These are phyloP conservation scores for Solanum stenotomum DNA, from an alignment of 257 asterid species.

Conservation along the genomic window DNA sequence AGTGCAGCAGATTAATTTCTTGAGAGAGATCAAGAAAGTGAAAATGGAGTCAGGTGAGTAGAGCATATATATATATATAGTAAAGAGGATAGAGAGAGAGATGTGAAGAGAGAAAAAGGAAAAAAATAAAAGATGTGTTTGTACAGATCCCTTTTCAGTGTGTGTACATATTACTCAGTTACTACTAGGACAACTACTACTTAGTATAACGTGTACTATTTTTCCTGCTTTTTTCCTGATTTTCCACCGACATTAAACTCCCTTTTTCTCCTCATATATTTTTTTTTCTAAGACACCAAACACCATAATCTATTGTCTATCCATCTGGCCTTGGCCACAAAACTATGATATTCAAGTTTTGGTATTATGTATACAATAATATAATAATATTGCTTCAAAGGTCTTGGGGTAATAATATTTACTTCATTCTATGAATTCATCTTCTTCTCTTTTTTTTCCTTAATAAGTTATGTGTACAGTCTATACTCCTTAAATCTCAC, in stretches of 20 bases:
- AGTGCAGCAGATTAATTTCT: background rate
- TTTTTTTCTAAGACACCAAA: background rate
- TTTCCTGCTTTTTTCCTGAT: background rate
- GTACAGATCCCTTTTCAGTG: conserved; percentile 3
- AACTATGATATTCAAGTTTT: background rate
- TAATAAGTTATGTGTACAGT: too few species aligned
- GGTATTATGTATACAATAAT: too few species aligned
- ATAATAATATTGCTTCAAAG: background rate
- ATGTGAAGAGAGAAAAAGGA: background rate
- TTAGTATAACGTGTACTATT: background rate
- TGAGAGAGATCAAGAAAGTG: background rate
- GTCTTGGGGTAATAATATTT: background rate
- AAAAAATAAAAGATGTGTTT: background rate
- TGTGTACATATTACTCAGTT: background rate
- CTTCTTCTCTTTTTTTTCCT: background rate
- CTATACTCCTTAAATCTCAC: too few species aligned
- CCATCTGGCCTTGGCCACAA: background rate
- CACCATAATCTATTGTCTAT: background rate
- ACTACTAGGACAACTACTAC: background rate
- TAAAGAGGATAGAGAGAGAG: background rate
- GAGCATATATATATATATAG: background rate
- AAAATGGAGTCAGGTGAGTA: background rate
- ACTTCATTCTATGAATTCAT: background rate
- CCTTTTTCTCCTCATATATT: background rate
- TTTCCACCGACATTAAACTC: background rate